phyloP scores from a whole-genome alignment of 2,329 filamentous ascomycete genomes.

The Phaeosphaeria sp. region DNA sequence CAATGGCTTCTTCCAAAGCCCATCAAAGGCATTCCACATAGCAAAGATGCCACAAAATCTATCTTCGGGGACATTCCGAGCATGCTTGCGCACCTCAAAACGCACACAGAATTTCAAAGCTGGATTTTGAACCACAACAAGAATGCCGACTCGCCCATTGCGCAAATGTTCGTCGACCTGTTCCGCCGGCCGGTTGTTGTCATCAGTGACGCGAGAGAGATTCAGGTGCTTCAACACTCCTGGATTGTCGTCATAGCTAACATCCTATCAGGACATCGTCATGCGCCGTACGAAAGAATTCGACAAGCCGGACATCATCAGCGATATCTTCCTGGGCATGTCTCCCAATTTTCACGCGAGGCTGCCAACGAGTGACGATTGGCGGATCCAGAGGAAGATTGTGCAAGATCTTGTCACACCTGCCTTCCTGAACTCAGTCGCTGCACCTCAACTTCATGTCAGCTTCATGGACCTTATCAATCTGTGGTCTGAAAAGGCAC shows the following conservation, averaged over 20 bases:
- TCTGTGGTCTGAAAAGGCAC: constrained; percentile 45
- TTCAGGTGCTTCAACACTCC: constrained; percentile 42
- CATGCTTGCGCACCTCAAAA: constrained; percentile 42
- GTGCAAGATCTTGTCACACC: constrained; percentile 51
- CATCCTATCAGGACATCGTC: constrained; percentile 31
- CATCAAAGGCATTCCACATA: constrained; percentile 57
- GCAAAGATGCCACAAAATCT: constrained; percentile 41
- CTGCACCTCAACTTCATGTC: constrained; percentile 45
- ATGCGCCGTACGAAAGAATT: constrained; percentile 56
- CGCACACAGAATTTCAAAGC: constrained; percentile 2
- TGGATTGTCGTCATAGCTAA: background rate
- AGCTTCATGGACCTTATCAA: constrained; percentile 38
- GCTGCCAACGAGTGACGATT: constrained; percentile 37
- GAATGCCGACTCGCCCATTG: constrained; percentile 17
- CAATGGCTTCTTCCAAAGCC: constrained; percentile 50
- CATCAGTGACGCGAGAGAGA: constrained; percentile 53
- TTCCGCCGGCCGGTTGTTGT: constrained; percentile 54
- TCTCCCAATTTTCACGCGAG: constrained; percentile 45
- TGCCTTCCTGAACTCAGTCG: constrained; percentile 43
- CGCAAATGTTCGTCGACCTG: constrained; percentile 58
- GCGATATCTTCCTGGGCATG: constrained; percentile 44
- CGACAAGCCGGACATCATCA: constrained; percentile 48
- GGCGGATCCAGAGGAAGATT: constrained; percentile 44
- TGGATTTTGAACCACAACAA: constrained; percentile 12
- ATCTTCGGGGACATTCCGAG: constrained; percentile 54